Percentiles rank a stretch among this genome's conserved stretches.
Evolutionary conservation across 2,329 filamentous ascomycete species (phyloP).

Genomic region (Coniochaeta ligniaria): DNA sequence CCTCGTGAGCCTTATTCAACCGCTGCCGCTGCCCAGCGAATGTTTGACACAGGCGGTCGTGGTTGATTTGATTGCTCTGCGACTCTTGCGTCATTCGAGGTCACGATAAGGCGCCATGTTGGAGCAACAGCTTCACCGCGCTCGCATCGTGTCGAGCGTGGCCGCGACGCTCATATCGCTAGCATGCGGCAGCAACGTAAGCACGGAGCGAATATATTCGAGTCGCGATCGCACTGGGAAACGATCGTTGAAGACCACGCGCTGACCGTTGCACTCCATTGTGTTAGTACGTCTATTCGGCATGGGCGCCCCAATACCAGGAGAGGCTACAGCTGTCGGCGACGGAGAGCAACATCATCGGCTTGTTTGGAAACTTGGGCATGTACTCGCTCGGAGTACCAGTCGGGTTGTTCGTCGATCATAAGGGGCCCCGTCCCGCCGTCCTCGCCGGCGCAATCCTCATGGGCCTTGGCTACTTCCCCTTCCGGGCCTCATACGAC

Average conservation of each 20-base stretch:
- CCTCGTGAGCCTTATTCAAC: neutral
- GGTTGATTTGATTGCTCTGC: neutral
- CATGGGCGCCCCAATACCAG: slow-evolving; percentile 94
- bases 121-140: slow-evolving; percentile 40
- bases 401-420: slow-evolving; percentile 80
- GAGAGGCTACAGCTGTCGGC: slow-evolving; percentile 78
- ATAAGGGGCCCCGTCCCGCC: slow-evolving; percentile 70
- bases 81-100: neutral
- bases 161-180: slow-evolving; percentile 80
- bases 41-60: neutral
- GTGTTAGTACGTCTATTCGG: slow-evolving; percentile 87
- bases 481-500: slow-evolving; percentile 73
- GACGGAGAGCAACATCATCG: slow-evolving; percentile 90
- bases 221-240: neutral
- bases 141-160: slow-evolving; percentile 73
- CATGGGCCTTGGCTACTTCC: slow-evolving; percentile 77
- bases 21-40: neutral
- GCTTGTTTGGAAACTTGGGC: slow-evolving; percentile 76
- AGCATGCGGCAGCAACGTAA: slow-evolving; percentile 87
- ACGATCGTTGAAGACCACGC: neutral
- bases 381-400: slow-evolving; percentile 93
- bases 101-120: slow-evolving; percentile 2
- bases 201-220: slow-evolving; percentile 17
- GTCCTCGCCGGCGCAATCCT: slow-evolving; percentile 67
- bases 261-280: neutral